These are phyloP conservation scores for Acephala macrosclerotiorum DNA, from an alignment of 2,329 filamentous ascomycete species.

Conservation along the genomic window DNA sequence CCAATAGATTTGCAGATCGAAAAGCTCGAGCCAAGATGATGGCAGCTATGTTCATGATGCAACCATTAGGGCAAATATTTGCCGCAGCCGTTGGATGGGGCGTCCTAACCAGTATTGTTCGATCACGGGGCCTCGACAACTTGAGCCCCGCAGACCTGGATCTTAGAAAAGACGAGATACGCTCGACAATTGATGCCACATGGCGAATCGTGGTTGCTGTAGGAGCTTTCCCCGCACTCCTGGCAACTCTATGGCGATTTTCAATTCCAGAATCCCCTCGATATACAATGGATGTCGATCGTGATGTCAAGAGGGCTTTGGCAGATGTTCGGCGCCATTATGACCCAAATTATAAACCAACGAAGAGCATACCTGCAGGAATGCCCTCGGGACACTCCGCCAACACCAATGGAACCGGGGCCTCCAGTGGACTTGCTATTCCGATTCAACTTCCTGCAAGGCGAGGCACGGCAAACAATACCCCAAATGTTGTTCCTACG, in stretches of 20 bases:
- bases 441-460: no score
- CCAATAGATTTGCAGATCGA: no score
- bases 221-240: conserved; percentile 67
- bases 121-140: not conserved
- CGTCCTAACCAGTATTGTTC: not conserved
- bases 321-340: not conserved
- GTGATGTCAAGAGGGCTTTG: not conserved
- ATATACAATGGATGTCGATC: not conserved
- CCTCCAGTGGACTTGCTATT: no score
- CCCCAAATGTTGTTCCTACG: not conserved
- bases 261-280: conserved; percentile 36
- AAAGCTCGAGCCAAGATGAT: conserved; percentile 75
- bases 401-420: no score
- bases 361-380: no score
- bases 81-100: conserved; percentile 64
- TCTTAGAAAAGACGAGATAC: not conserved
- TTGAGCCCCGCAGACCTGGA: not conserved
- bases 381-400: no score
- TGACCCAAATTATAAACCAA: not conserved
- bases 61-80: conserved; percentile 77
- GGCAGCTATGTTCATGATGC: conserved; percentile 83
- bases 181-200: conserved; percentile 38
- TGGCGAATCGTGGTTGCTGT: conserved; percentile 74
- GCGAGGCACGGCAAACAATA: no score
- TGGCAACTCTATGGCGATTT: conserved; percentile 72